phyloP scores from a whole-genome alignment of 257 asterid species.

The Nicotiana noctiflora region DNA sequence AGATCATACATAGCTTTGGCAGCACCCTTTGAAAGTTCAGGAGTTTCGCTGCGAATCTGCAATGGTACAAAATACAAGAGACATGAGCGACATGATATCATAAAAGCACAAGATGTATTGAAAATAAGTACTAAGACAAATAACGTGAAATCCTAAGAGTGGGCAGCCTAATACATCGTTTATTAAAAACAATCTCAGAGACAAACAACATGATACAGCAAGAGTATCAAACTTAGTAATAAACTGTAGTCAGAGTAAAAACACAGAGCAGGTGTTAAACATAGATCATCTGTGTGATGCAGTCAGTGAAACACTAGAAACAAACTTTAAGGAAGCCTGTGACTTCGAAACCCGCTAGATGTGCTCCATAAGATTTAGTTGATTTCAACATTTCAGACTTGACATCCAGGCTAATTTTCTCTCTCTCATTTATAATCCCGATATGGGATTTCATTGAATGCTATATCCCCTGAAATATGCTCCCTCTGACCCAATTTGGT shows the following conservation, averaged over 20 bases:
- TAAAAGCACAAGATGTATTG: not conserved
- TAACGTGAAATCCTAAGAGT: not conserved
- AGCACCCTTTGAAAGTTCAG: slow-evolving; percentile 91
- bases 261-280: not conserved
- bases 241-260: not conserved
- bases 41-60: slow-evolving; percentile 73
- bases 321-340: not conserved
- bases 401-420: not conserved
- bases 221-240: not conserved
- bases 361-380: not conserved
- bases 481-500: not conserved
- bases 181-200: not conserved
- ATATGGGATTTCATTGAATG: not conserved
- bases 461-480: not conserved
- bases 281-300: not conserved
- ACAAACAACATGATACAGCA: not conserved
- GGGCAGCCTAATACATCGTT: not conserved
- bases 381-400: not conserved
- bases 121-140: not conserved
- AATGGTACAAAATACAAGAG: not conserved
- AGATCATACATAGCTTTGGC: slow-evolving; percentile 79
- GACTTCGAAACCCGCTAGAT: not conserved
- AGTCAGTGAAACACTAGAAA: not conserved
- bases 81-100: not conserved
- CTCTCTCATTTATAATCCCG: not conserved